These are phyloP conservation scores for Sclerotinia subarctica DNA, from an alignment of 2,329 filamentous ascomycete genomes.

Conservation along the genomic window DNA sequence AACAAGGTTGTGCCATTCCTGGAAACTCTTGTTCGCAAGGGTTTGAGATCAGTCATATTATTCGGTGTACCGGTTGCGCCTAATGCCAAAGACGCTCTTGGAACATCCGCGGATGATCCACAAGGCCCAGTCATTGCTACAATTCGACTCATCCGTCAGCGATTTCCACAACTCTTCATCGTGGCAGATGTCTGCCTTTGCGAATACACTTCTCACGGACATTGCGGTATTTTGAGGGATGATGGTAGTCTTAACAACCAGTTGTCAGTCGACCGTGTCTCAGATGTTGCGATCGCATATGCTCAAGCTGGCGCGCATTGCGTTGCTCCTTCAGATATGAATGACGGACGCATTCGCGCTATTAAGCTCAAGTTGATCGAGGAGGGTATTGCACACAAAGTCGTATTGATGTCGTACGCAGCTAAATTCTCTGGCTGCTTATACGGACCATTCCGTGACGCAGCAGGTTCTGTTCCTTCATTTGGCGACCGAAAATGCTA, in stretches of 20 bases:
- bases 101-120: slow-evolving; percentile 89
- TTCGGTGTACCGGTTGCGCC: slow-evolving; percentile 88
- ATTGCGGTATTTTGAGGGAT: slow-evolving; percentile 92
- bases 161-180: slow-evolving; percentile 89
- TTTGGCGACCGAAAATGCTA: slow-evolving; percentile 97
- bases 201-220: slow-evolving; percentile 97
- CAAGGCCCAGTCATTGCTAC: slow-evolving; percentile 84
- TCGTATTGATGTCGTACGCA: slow-evolving; percentile 94
- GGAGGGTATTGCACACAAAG: slow-evolving; percentile 84
- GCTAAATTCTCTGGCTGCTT: slow-evolving; percentile 97
- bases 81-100: slow-evolving; percentile 82
- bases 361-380: slow-evolving; percentile 99
- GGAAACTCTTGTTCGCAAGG: slow-evolving; percentile 82
- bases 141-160: slow-evolving; percentile 78
- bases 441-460: slow-evolving; percentile 96
- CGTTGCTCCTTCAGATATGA: slow-evolving; percentile 97
- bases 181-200: slow-evolving; percentile 92
- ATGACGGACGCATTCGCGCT: slow-evolving; percentile 92
- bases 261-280: slow-evolving; percentile 89
- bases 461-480: slow-evolving; percentile 82
- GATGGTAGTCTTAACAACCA: slow-evolving; percentile 92
- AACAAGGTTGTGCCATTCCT: slow-evolving; percentile 84
- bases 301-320: slow-evolving; percentile 95
- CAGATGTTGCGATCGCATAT: slow-evolving; percentile 96
- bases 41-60: slow-evolving; percentile 86